Evolutionary conservation across 306 rosid species (phyloP).

Genomic region (Fragaria iinumae): DNA sequence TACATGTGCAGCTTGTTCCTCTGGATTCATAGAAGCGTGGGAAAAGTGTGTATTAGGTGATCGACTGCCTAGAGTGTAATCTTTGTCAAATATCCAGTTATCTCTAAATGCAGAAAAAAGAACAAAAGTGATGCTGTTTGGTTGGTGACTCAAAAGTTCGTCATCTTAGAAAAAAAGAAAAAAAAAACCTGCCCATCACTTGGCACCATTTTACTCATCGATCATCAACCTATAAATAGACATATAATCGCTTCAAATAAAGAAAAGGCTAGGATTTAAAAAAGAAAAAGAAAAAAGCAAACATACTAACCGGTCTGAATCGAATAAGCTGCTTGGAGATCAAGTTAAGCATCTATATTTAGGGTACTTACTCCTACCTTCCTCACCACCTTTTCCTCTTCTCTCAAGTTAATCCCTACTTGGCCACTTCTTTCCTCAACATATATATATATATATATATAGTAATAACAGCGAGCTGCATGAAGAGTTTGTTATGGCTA

Average conservation of each 20-base stretch:
- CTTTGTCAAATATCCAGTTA: not conserved
- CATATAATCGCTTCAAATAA: not conserved
- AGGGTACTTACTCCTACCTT: not conserved
- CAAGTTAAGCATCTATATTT: slow-evolving; percentile 45
- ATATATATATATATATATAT: too few species aligned
- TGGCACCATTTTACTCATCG: not conserved
- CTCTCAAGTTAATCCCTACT: too few species aligned
- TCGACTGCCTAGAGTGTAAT: not conserved
- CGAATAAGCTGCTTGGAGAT: slow-evolving; percentile 34
- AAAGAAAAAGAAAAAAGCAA: not conserved
- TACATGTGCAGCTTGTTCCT: too few species aligned
- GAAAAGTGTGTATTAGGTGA: too few species aligned
- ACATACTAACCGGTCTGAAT: slow-evolving; percentile 35
- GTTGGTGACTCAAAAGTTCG: not conserved
- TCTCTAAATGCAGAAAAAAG: too few species aligned
- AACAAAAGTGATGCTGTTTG: too few species aligned
- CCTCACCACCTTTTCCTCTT: not conserved
- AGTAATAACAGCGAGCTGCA: not conserved
- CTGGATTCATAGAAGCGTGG: too few species aligned
- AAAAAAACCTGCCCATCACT: not conserved
- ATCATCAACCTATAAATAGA: not conserved
- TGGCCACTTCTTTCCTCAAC: too few species aligned
- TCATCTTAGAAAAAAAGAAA: not conserved
- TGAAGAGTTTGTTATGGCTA: too few species aligned
- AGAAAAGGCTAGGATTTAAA: slow-evolving; percentile 32